phyloP scores from a whole-genome alignment of 495 filamentous ascomycete species.

The Diplogelasinospora grovesii region DNA sequence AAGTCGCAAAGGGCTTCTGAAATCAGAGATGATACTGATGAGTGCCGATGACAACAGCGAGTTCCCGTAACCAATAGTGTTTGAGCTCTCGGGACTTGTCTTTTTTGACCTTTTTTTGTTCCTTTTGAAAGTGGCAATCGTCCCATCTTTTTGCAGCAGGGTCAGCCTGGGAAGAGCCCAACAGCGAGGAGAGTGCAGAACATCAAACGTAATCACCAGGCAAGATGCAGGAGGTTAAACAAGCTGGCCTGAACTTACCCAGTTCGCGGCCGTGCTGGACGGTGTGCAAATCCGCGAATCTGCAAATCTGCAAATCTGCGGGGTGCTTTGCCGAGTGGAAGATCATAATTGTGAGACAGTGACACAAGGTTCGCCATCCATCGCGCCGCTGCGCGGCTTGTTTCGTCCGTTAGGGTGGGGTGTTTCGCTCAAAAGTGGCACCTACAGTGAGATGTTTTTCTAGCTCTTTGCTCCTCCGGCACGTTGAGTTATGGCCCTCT shows the following conservation, averaged over 20 bases:
- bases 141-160: too few species aligned
- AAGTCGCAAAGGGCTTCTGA: too few species aligned
- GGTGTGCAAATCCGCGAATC: conserved; percentile 3
- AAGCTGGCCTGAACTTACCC: conserved; percentile 1
- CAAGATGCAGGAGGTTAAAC: conserved; percentile 1
- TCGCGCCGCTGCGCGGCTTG: not conserved
- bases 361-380: conserved; percentile 2
- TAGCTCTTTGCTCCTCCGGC: too few species aligned
- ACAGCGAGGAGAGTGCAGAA: conserved; percentile 6
- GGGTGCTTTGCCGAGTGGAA: conserved; percentile 6
- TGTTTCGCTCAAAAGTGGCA: too few species aligned
- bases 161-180: conserved; percentile 1
- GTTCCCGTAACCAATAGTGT: too few species aligned
- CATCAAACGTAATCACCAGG: conserved; percentile 7
- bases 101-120: too few species aligned
- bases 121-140: too few species aligned
- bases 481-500: too few species aligned
- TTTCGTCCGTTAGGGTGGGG: not conserved
- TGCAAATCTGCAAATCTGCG: conserved; percentile 4
- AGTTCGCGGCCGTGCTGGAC: not conserved
- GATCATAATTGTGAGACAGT: conserved; percentile 12
- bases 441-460: too few species aligned
- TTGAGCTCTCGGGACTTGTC: too few species aligned
- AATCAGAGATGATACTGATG: too few species aligned
- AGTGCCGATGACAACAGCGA: too few species aligned